Percentiles rank a stretch among this genome's conserved stretches.
Evolutionary conservation across 495 filamentous ascomycete species (phyloP).

Genomic region (Hypoxylon intermedium): DNA sequence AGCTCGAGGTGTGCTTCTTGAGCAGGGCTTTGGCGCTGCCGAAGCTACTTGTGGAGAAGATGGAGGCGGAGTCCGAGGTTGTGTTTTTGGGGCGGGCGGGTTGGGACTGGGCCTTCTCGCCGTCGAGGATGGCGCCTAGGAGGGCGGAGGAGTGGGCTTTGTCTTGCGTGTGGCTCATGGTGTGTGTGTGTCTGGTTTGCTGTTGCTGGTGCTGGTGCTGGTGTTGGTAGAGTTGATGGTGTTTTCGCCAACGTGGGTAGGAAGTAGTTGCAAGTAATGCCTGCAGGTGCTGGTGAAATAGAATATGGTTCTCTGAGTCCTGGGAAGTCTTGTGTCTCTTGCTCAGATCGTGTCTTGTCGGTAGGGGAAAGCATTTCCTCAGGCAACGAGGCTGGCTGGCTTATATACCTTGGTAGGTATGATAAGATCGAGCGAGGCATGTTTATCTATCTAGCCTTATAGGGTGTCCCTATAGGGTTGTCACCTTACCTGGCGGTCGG

Average conservation of each 20-base stretch:
- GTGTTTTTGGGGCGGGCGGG: background rate
- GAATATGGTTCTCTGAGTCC: background rate
- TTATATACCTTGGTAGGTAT: background rate
- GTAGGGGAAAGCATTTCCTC: background rate
- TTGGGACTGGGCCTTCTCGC: slow-evolving; percentile 16
- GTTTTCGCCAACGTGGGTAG: background rate
- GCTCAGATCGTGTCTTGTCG: no score
- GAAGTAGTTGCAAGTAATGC: background rate
- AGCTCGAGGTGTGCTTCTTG: slow-evolving; percentile 24
- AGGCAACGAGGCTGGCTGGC: background rate
- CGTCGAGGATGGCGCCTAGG: slow-evolving; percentile 21
- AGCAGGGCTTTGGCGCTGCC: slow-evolving; percentile 40
- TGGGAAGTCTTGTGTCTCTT: background rate
- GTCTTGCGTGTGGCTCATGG: slow-evolving; percentile 35
- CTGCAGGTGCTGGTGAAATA: background rate
- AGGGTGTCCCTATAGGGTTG: background rate
- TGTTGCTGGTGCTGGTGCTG: background rate
- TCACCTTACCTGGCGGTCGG: background rate
- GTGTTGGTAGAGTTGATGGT: background rate
- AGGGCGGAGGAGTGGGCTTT: slow-evolving; percentile 28
- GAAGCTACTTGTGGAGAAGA: slow-evolving; percentile 42
- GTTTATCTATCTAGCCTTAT: background rate
- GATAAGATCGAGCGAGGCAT: background rate
- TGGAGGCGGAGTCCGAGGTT: slow-evolving; percentile 40
- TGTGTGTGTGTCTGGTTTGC: background rate